A percentile compares a stretch with the other conserved stretches of the same genome.
Conservation (phyloP, 768 basidiomycete genomes). For the Candolleomyces efflorescens region DNA sequence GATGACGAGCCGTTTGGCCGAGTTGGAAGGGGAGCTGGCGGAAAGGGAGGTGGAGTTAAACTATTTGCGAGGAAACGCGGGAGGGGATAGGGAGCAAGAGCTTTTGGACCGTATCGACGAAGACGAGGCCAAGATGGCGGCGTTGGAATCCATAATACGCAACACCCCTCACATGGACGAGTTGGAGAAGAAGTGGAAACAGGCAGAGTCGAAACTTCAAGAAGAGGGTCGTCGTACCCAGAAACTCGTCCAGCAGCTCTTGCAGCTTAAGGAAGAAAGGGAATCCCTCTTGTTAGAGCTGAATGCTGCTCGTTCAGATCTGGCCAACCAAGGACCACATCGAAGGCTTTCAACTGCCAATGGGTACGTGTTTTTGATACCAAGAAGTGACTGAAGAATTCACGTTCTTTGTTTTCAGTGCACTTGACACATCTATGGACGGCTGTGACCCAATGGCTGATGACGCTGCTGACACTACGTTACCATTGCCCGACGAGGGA, state of each 20-base stretch:
- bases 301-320: constrained; percentile 29
- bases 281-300: constrained; percentile 44
- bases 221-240: constrained; percentile 36
- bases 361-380: constrained; percentile 3
- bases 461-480: neutral
- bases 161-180: constrained; percentile 34
- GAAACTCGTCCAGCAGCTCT: constrained; percentile 38
- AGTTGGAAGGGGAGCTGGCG: constrained; percentile 40
- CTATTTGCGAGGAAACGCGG: constrained; percentile 35
- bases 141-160: constrained; percentile 47
- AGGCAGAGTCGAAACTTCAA: constrained; percentile 34
- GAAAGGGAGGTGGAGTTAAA: constrained; percentile 59
- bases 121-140: constrained; percentile 61
- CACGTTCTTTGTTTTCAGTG: neutral
- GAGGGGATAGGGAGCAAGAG: constrained; percentile 52
- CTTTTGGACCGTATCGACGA: constrained; percentile 66
- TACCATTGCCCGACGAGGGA: constrained; percentile 21
- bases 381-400: neutral
- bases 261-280: constrained; percentile 50
- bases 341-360: constrained; percentile 18
- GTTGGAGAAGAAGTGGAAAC: constrained; percentile 37
- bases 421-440: neutral
- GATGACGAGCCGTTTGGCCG: constrained; percentile 37
- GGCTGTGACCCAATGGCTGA: neutral
- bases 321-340: constrained; percentile 21